Evolutionary conservation across 129 eudicot genomes (phyloP).

Genomic region (Erigeron canadensis): DNA sequence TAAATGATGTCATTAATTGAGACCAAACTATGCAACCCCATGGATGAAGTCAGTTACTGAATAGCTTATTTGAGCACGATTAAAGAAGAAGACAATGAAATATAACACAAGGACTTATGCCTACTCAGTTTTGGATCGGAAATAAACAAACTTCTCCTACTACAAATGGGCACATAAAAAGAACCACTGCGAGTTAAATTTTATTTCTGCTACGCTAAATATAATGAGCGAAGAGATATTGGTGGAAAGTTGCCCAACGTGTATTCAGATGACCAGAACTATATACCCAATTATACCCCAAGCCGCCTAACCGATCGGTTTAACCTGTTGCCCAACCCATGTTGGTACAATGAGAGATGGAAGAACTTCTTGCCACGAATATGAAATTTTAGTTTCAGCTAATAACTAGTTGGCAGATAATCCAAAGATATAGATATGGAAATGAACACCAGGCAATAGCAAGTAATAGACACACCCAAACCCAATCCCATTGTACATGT

Average conservation of each 20-base stretch:
- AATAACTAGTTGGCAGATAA: background rate
- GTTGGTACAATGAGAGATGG: too few species aligned
- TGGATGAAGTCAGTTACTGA: background rate
- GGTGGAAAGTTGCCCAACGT: too few species aligned
- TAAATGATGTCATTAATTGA: background rate
- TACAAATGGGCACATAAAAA: too few species aligned
- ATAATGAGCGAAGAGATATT: too few species aligned
- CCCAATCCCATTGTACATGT: background rate
- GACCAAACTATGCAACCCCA: conserved; percentile 2
- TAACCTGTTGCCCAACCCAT: too few species aligned
- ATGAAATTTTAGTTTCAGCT: background rate
- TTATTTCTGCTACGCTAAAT: too few species aligned
- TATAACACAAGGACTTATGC: background rate
- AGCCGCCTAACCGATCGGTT: too few species aligned
- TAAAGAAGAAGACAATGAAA: background rate
- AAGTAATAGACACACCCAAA: background rate
- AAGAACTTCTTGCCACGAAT: too few species aligned
- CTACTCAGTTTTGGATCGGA: background rate
- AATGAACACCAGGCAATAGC: background rate
- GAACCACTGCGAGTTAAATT: too few species aligned
- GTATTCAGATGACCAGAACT: too few species aligned
- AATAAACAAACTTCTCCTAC: background rate
- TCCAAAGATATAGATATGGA: background rate
- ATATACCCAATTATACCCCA: too few species aligned
- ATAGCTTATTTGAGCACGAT: background rate